Percentiles rank a stretch among this genome's conserved stretches.
Conservation (phyloP, 441 rosid genomes). For the Erodium trifolium region DNA sequence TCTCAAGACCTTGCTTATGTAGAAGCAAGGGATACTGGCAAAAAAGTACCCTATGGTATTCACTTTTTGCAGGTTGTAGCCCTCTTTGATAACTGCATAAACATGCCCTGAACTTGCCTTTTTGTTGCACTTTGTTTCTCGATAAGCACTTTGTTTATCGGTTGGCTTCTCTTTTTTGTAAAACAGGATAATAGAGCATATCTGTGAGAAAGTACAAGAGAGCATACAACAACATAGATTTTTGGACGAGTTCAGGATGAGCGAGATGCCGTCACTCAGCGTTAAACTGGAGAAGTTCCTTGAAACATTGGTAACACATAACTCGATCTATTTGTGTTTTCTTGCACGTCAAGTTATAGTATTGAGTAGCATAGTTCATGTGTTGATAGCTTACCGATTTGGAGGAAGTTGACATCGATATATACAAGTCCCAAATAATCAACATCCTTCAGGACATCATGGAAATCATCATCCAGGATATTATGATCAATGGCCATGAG, state of each 20-base stretch:
- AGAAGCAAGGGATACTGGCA: no score
- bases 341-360: neutral
- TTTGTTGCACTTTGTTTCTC: neutral
- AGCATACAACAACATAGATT: conserved; percentile 46
- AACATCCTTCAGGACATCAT: conserved; percentile 88
- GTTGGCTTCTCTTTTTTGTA: conserved; percentile 15
- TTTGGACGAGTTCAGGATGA: conserved; percentile 54
- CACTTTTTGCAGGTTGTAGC: no score
- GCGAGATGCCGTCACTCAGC: conserved; percentile 72
- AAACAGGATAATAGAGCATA: conserved; percentile 43
- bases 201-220: conserved; percentile 45
- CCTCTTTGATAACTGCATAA: no score
- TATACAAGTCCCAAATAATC: conserved; percentile 60
- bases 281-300: conserved; percentile 77
- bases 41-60: no score
- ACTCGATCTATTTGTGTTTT: conserved; percentile 12
- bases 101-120: no score
- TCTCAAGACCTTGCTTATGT: no score
- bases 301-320: conserved; percentile 48
- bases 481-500: conserved; percentile 66
- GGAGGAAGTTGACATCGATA: conserved; percentile 27
- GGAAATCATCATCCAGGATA: conserved; percentile 71
- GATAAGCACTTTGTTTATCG: neutral
- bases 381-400: conserved; percentile 44
- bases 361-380: conserved; percentile 18